phyloP scores from a whole-genome alignment of 2,329 filamentous ascomycete species.

The Aspergillus felis region DNA sequence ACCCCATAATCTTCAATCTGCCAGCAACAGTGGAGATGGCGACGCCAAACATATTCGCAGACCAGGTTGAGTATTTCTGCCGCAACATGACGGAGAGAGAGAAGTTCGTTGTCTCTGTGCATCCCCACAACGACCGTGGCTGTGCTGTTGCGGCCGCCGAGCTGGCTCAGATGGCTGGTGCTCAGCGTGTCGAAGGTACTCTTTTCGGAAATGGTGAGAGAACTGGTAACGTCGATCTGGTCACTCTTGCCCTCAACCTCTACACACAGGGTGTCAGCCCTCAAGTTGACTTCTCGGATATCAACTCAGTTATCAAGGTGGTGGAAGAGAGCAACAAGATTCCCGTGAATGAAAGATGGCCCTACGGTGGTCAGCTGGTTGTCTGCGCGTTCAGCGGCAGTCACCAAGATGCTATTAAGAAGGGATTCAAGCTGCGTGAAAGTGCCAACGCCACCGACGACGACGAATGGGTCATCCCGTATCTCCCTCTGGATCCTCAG shows the following conservation, averaged over 20 bases:
- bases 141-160: slow-evolving; percentile 87
- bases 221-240: slow-evolving; percentile 91
- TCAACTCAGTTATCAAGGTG: slow-evolving; percentile 77
- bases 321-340: slow-evolving; percentile 95
- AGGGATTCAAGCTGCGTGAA: slow-evolving; percentile 68
- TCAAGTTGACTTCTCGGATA: slow-evolving; percentile 85
- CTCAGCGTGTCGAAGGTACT: slow-evolving; percentile 89
- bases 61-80: slow-evolving; percentile 96
- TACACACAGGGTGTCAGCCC: slow-evolving; percentile 90
- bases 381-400: slow-evolving; percentile 87
- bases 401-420: slow-evolving; percentile 96
- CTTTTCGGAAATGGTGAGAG: slow-evolving; percentile 93
- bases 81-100: slow-evolving; percentile 77
- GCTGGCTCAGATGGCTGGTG: slow-evolving; percentile 92
- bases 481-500: slow-evolving; percentile 85
- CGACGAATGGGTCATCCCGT: slow-evolving; percentile 78
- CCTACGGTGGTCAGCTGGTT: slow-evolving; percentile 88
- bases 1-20: slow-evolving; percentile 92
- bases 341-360: slow-evolving; percentile 81
- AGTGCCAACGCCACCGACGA: slow-evolving; percentile 56
- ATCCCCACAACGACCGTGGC: slow-evolving; percentile 92
- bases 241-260: slow-evolving; percentile 86
- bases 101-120: slow-evolving; percentile 82
- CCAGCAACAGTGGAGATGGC: slow-evolving; percentile 94
- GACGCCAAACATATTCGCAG: slow-evolving; percentile 92